Evolutionary conservation across 306 rosid genomes (phyloP).

Genomic region (Lathyrus oleraceus): DNA sequence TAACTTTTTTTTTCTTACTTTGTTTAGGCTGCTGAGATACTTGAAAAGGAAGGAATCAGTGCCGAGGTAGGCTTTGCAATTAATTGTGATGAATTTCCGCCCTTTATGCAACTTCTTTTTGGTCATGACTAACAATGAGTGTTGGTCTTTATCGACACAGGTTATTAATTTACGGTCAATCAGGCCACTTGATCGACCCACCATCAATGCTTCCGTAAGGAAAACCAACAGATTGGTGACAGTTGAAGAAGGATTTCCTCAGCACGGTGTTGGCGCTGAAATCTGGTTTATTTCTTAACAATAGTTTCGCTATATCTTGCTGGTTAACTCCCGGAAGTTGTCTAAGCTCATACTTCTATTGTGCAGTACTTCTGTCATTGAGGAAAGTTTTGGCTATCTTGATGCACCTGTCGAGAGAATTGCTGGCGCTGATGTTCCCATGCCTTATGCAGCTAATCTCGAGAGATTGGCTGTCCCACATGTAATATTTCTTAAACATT

Average conservation of each 20-base stretch:
- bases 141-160: constrained; percentile 39
- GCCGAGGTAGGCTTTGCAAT: constrained; percentile 75
- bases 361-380: constrained; percentile 82
- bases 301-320: constrained; percentile 6
- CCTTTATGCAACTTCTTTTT: neutral
- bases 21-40: constrained; percentile 87
- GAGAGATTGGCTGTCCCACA: constrained; percentile 98
- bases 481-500: constrained; percentile 46
- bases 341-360: constrained; percentile 33
- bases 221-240: constrained; percentile 93
- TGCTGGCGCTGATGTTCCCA: constrained; percentile 97
- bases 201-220: constrained; percentile 90
- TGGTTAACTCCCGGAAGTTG: constrained; percentile 20
- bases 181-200: constrained; percentile 90
- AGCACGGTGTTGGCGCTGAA: constrained; percentile 99
- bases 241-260: constrained; percentile 99
- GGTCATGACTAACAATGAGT: constrained; percentile 25
- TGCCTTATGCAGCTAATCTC: constrained; percentile 97
- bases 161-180: constrained; percentile 89
- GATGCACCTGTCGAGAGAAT: constrained; percentile 98
- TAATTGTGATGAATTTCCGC: constrained; percentile 16
- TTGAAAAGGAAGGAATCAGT: constrained; percentile 87
- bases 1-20: constrained; percentile 33
- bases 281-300: constrained; percentile 67
- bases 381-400: constrained; percentile 95